Evolutionary conservation across 208 protist genomes (phyloP), one percentile per base, ranked within the genome.

Genomic region (Angomonas ambiguus): DNA sequence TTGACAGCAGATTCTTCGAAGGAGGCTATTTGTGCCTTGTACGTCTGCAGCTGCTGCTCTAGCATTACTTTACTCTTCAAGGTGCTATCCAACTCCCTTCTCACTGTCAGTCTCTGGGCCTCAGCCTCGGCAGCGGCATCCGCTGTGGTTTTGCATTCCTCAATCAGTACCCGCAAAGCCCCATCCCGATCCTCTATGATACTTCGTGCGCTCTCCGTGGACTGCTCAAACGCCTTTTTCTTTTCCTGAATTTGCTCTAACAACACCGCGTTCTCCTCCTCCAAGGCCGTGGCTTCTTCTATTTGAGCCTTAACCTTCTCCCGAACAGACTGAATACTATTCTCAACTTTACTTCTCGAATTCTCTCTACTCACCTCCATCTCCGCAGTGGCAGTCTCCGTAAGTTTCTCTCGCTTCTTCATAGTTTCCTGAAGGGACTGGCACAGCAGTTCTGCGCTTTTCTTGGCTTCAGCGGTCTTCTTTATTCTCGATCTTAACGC

Each of bases 1-100:
- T 76, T 74, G 72, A 89, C 70, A 32, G 74, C 69, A 1, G 74
- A 66, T 3, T 77, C 59, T 1, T 38, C 76, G 51, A 92, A 88
- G 32, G 67, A 58, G n/a, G 79, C 59, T 20, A 92, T 82, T 53
- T 88, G 78, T 2, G 62, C 63, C 10, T 84, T 77, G 72, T 93
- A 96, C 27, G 74, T 60, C 27, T 81, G 65, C 1, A 93, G 55
- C 71, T 96, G 84, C 70, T 91, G 49, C 74, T 80, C 49, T 33
- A 93, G 66, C 1, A 62, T 20, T 0, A 62, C 55, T 55, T 71
- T 71, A 22, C 57, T 53, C 59, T 73, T 78, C 51, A 82, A 61
- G 27, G 83, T 57, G 8, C 63, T 62, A 38, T 77, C 63, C 30
- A 69, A 75, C 77, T 93, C 85, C 1, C 76, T 80, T 3, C 79